phyloP scores from a whole-genome alignment of 2,329 filamentous ascomycete species.

The Ophiostoma sp. region DNA sequence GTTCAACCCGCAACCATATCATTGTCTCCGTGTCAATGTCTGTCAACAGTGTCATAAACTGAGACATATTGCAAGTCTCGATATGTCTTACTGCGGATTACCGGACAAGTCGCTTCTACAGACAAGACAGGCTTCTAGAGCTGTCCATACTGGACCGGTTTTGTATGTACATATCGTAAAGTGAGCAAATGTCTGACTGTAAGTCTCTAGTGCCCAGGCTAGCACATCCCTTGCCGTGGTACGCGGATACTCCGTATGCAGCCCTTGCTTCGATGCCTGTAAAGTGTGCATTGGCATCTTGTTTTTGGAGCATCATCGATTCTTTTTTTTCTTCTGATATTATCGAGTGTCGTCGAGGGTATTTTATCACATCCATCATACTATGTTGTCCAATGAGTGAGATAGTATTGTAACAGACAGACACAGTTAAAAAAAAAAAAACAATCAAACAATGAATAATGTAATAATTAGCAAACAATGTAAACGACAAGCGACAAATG shows the following conservation, averaged over 20 bases:
- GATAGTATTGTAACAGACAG: background rate
- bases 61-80: background rate
- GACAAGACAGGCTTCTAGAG: background rate
- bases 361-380: background rate
- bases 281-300: background rate
- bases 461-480: background rate
- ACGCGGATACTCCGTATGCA: background rate
- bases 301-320: background rate
- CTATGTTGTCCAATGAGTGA: background rate
- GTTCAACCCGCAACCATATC: background rate
- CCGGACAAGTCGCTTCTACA: background rate
- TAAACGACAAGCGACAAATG: background rate
- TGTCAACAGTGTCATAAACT: background rate
- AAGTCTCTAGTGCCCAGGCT: background rate
- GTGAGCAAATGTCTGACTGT: background rate
- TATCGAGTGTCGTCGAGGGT: background rate
- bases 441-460: background rate
- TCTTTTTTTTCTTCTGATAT: background rate
- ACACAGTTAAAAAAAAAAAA: background rate
- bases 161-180: background rate
- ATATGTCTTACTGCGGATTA: background rate
- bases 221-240: background rate
- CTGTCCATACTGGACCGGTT: background rate
- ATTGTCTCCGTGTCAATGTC: background rate
- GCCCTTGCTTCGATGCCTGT: background rate